Conservation (phyloP, 2,329 filamentous ascomycete species). For the Aspergillus bombycis region DNA sequence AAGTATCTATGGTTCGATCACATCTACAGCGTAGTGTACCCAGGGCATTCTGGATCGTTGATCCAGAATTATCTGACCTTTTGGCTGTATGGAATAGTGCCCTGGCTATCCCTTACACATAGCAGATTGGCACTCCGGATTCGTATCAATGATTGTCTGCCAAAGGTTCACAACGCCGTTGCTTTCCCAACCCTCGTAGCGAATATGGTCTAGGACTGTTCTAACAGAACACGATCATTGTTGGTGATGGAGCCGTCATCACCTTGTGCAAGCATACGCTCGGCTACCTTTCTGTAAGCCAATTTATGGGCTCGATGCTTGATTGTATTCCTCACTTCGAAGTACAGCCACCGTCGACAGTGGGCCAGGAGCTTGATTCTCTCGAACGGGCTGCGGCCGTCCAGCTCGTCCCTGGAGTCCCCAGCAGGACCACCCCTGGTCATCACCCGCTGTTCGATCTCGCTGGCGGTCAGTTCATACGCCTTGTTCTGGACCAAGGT, state of each 20-base stretch:
- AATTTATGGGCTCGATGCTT: neutral
- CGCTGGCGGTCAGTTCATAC: neutral
- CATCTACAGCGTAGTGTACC: too few species aligned
- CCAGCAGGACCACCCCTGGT: neutral
- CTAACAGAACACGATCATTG: neutral
- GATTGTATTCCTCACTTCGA: neutral
- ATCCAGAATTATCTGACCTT: too few species aligned
- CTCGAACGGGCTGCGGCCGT: neutral
- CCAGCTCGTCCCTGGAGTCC: neutral
- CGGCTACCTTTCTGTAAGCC: neutral
- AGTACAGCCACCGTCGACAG: conserved; percentile 1
- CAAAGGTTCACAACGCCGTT: neutral
- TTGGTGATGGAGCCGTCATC: neutral
- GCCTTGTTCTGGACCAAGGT: neutral
- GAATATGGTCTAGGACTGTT: neutral
- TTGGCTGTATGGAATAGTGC: too few species aligned
- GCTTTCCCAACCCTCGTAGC: neutral
- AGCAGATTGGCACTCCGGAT: neutral
- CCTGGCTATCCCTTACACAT: too few species aligned
- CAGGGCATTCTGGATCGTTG: too few species aligned
- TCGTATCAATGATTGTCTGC: neutral
- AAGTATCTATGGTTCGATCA: too few species aligned
- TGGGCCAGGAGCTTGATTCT: neutral
- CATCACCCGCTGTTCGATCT: neutral
- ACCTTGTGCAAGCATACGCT: neutral